Base-by-base conservation (phyloP, 352 stramenopile genomes). In the Globisporangium cystogenes region DNA sequence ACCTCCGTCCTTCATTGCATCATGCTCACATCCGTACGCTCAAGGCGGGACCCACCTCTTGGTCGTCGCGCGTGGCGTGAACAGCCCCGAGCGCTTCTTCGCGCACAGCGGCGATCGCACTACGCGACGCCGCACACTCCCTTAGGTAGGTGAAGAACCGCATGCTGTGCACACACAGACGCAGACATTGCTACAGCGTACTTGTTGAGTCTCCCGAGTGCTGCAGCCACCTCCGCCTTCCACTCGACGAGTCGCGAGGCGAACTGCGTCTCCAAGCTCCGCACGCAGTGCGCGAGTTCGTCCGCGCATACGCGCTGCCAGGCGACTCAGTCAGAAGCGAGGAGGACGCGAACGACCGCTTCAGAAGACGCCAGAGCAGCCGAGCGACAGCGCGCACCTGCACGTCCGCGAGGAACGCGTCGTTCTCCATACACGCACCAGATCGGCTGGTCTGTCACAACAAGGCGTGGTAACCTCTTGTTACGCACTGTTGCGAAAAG, bases 251-350 rank as follows among this genome's bases (percentile, higher is more conserved):
- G 43, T 24, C 41, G 36, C 35, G 58, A 29, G 4, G 43, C 20
- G 5, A 53, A 31, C 35, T 59, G 42, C 41, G 26, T 6, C 35
- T 62, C 56, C 20, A 62, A 41, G 29, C 44, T 47, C 18, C 43
- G 49, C 23, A 62, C 42, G 27, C 57, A 60, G 5, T 39, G 51
- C 39, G 57, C 52, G 41, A 64, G 55, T 29, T 64, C 51, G 16
- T 51, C 51, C 16, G 52, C 52, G 10, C 57, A 64, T 5, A 60
- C 40, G 14, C 56, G 42, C 56, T 63, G 29, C 14, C 36, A 12
- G 2, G 26, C 26, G 5, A 29, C 3, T 29, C n/a, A n/a, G 26
- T 29, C 26, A 5, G 26, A 6, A 6, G 26, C 26, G 26, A 29
- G 26, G n/a, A n/a, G n/a, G n/a, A n/a, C n/a, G n/a, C n/a, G n/a